Percentiles rank a stretch among this genome's conserved stretches.
Conservation (phyloP, 257 asterid genomes). For the Asclepias syriaca region DNA sequence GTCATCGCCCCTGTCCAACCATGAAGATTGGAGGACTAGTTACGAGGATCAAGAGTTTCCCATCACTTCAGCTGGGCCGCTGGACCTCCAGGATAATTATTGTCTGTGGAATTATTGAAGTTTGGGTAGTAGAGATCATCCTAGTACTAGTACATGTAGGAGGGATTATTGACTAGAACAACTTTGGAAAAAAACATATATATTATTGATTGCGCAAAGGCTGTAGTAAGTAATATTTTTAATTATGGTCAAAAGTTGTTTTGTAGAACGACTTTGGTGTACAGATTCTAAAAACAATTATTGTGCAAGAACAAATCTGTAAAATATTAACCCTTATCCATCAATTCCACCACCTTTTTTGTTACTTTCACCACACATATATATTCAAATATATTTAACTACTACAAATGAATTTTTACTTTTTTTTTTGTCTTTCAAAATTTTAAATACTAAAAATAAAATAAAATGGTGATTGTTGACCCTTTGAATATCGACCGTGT, state of each 20-base stretch:
- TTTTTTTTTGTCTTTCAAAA: too few relatives aligned
- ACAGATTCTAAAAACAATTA: conserved; percentile 13
- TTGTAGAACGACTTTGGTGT: conserved; percentile 8
- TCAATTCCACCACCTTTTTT: not conserved
- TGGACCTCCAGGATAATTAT: conserved; percentile 21
- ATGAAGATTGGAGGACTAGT: conserved; percentile 15
- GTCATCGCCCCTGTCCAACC: conserved; percentile 21
- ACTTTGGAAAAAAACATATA: not conserved
- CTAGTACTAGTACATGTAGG: not conserved
- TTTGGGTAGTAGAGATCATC: not conserved
- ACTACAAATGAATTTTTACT: too few relatives aligned
- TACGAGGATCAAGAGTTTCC: conserved; percentile 23
- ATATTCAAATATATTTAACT: too few relatives aligned
- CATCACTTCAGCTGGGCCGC: conserved; percentile 25
- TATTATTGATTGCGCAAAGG: too few relatives aligned
- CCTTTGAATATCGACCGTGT: not conserved
- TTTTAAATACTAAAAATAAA: too few relatives aligned
- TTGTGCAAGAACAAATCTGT: not conserved
- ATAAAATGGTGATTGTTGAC: not conserved
- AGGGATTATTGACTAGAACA: not conserved
- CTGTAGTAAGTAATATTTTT: not conserved
- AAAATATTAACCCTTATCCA: not conserved
- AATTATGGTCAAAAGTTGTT: conserved; percentile 8
- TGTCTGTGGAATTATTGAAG: conserved; percentile 35
- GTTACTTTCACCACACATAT: not conserved